These are phyloP conservation scores for Solanum peruvianum DNA, from an alignment of 257 asterid genomes.

Conservation along the genomic window DNA sequence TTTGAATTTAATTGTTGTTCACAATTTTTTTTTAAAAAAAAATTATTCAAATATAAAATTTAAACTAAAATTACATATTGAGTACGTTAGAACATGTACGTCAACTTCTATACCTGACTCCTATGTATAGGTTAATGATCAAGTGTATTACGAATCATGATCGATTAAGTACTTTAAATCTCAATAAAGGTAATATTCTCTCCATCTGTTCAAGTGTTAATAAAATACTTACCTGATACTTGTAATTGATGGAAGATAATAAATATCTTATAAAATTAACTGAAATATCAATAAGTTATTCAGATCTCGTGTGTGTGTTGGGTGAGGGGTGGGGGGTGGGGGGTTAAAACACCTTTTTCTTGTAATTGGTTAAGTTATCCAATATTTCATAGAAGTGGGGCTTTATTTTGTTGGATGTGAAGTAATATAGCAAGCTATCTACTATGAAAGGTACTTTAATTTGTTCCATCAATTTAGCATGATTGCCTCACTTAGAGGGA, in stretches of 20 bases:
- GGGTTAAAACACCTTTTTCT: background rate
- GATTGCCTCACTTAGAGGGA: slow-evolving; percentile 16
- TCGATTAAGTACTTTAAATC: background rate
- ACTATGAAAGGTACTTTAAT: background rate
- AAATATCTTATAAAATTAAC: background rate
- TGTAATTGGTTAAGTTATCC: background rate
- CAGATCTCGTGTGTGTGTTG: no score
- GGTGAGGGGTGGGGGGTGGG: no score
- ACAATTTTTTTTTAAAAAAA: background rate
- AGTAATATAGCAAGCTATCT: background rate
- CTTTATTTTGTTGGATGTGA: background rate
- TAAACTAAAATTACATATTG: background rate
- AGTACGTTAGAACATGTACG: background rate
- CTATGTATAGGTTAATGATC: background rate
- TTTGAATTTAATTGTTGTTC: background rate
- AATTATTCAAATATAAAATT: background rate
- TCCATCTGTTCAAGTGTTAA: background rate
- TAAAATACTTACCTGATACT: background rate
- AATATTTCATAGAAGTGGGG: background rate
- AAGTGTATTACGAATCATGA: background rate
- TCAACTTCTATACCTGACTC: background rate
- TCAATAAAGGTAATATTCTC: background rate
- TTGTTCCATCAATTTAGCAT: slow-evolving; percentile 5
- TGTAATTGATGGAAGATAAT: background rate
- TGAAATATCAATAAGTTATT: background rate